These are phyloP conservation scores for Exophiala sideris DNA, from an alignment of 2,329 filamentous ascomycete species.

Conservation along the genomic window DNA sequence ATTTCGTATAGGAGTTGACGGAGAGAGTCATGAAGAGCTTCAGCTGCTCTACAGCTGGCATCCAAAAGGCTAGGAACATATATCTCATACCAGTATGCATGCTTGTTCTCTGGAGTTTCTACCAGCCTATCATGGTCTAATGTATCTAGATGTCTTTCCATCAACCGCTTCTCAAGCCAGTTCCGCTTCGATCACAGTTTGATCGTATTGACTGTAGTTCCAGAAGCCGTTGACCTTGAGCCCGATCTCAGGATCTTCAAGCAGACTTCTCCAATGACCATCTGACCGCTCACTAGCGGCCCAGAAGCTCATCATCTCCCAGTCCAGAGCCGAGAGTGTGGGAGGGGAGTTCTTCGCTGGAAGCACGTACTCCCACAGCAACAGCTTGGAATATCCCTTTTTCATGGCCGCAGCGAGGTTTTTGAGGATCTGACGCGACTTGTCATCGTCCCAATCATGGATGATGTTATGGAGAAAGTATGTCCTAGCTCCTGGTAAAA, in stretches of 20 bases:
- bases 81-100: too few species aligned
- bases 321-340: constrained; percentile 37
- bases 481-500: constrained; percentile 33
- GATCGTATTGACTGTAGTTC: too few species aligned
- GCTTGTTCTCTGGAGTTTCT: too few species aligned
- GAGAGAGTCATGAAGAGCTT: too few species aligned
- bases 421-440: constrained; percentile 33
- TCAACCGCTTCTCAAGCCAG: too few species aligned
- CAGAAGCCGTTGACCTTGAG: constrained; percentile 35
- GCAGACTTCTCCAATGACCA: constrained; percentile 36
- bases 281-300: constrained; percentile 40
- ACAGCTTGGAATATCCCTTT: constrained; percentile 40
- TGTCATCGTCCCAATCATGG: constrained; percentile 43
- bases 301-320: constrained; percentile 41
- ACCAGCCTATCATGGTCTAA: too few species aligned
- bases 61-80: too few species aligned
- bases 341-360: constrained; percentile 35
- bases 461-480: constrained; percentile 45
- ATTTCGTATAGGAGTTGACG: too few species aligned
- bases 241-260: constrained; percentile 31
- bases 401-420: constrained; percentile 37
- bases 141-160: too few species aligned
- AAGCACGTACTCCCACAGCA: constrained; percentile 45
- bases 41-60: too few species aligned
- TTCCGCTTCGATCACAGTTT: too few species aligned